Evolutionary conservation across 2,329 filamentous ascomycete species (phyloP).

Genomic region (Phialophora macrospora): DNA sequence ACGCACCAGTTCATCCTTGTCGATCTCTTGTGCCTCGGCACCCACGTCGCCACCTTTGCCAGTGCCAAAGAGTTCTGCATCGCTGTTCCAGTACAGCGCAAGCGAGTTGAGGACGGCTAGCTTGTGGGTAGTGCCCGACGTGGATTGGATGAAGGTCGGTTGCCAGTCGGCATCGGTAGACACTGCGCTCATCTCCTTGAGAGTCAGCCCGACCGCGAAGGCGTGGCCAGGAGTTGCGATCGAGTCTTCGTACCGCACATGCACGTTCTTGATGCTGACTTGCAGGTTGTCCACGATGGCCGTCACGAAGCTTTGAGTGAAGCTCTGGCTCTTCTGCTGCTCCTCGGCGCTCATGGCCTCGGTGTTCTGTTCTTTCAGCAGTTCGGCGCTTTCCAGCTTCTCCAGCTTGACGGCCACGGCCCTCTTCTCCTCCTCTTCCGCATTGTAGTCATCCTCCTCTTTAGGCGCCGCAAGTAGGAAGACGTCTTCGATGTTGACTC

Average conservation of each 20-base stretch:
- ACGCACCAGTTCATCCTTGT: conserved; percentile 76
- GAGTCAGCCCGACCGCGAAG: conserved; percentile 87
- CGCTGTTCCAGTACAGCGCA: conserved; percentile 98
- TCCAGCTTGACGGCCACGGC: conserved; percentile 97
- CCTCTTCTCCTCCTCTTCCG: conserved; percentile 86
- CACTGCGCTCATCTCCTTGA: conserved; percentile 95
- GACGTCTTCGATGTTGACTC: conserved; percentile 94
- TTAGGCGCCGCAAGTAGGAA: conserved; percentile 93
- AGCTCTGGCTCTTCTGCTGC: conserved; percentile 96
- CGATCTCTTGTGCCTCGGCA: conserved; percentile 63
- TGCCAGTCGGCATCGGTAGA: conserved; percentile 96
- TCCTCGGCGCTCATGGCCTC: conserved; percentile 94
- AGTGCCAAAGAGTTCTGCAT: conserved; percentile 79
- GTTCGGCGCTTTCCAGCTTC: conserved; percentile 93
- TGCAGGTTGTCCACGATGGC: conserved; percentile 99
- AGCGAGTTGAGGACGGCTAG: conserved; percentile 86
- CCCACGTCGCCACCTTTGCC: conserved; percentile 72
- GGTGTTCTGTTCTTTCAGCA: conserved; percentile 88
- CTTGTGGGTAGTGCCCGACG: conserved; percentile 84
- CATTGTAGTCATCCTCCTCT: conserved; percentile 90
- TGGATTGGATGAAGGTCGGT: conserved; percentile 92
- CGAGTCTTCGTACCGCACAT: conserved; percentile 96
- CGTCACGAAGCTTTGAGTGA: conserved; percentile 90
- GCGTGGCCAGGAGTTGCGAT: conserved; percentile 94
- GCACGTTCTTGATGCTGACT: conserved; percentile 97